Conservation (phyloP, 306 rosid genomes). For the Purshia tridentata region DNA sequence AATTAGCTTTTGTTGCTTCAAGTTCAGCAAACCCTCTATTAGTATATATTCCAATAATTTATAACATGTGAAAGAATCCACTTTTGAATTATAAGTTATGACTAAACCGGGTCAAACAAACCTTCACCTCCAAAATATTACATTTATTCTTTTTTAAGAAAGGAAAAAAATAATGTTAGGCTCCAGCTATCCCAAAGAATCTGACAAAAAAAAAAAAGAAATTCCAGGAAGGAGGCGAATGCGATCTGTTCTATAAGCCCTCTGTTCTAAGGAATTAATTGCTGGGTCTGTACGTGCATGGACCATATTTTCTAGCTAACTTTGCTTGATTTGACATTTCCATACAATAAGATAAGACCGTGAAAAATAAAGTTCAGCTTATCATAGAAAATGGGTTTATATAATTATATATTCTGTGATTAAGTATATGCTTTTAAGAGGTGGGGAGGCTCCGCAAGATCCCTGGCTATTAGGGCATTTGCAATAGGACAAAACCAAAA, state of each 20-base stretch:
- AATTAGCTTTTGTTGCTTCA: too few relatives aligned
- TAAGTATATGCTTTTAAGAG: neutral
- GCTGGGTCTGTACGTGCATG: neutral
- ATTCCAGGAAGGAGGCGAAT: too few relatives aligned
- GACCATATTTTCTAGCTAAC: neutral
- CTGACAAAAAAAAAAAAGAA: too few relatives aligned
- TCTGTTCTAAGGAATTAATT: too few relatives aligned
- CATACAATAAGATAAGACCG: neutral
- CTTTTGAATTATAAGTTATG: neutral
- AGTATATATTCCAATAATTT: neutral
- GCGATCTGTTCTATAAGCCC: too few relatives aligned
- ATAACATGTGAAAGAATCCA: neutral
- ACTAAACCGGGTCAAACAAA: slow-evolving; percentile 7
- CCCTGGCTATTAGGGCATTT: slow-evolving; percentile 37
- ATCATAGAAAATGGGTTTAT: neutral
- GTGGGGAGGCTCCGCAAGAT: slow-evolving; percentile 18
- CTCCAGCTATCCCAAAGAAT: too few relatives aligned
- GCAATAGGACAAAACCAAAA: slow-evolving; percentile 26
- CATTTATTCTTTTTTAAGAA: too few relatives aligned
- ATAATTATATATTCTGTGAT: neutral
- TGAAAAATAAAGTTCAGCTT: neutral
- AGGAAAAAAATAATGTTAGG: too few relatives aligned
- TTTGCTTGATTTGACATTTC: slow-evolving; percentile 31
- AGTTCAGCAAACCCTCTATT: too few relatives aligned
- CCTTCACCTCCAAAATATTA: neutral